Evolutionary conservation across 768 basidiomycete species (phyloP), one percentile per base, ranked within the genome.

Genomic region (Termitomyces sp.): DNA sequence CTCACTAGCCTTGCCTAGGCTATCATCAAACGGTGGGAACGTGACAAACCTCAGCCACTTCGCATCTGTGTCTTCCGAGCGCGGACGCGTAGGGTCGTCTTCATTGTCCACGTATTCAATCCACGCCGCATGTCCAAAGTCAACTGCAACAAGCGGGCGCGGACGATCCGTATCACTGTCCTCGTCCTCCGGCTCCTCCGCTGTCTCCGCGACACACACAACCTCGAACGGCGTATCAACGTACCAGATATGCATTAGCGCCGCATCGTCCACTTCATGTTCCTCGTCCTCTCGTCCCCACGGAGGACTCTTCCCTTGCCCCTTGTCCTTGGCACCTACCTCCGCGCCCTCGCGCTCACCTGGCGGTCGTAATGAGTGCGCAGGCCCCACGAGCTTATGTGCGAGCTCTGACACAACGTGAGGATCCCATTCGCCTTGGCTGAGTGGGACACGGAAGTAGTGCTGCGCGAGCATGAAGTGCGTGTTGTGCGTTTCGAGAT

Each of bases 91-190:
- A 19, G 58, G 52, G 21, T 67, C 67, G 14, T 69, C 64, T n/a
- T 69, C 69, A 49, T 56, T 71, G 61, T 70, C 74, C 60, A 61
- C 65, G 63, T 84, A 82, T 64, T 89, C 87, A 46, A 94, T 82
- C 82, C 91, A 89, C 35, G 91, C 86, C 17, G 92, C 88, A 63
- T 93, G 91, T 41, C 90, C 89, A 72, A 94, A 95, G 66, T 94
- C 84, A 7, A 94, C 86, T 0, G 88, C 88, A n/a, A 89, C 82
- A 14, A 89, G 76, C 23, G 87, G 87, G 3, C 87, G 76, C 19
- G 84, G 83, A 4, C 83, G 75, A 30, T 82, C 83, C 27, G 37
- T 39, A 54, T 64, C 58, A 2, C 64, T 67, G 1, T 71, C 76
- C 1, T 71, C 76, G 27, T 70, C 70, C 16, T 74, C 72, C 9